Evolutionary conservation across 2,329 filamentous ascomycete species (phyloP).

Genomic region (Colletotrichum eremochloae): DNA sequence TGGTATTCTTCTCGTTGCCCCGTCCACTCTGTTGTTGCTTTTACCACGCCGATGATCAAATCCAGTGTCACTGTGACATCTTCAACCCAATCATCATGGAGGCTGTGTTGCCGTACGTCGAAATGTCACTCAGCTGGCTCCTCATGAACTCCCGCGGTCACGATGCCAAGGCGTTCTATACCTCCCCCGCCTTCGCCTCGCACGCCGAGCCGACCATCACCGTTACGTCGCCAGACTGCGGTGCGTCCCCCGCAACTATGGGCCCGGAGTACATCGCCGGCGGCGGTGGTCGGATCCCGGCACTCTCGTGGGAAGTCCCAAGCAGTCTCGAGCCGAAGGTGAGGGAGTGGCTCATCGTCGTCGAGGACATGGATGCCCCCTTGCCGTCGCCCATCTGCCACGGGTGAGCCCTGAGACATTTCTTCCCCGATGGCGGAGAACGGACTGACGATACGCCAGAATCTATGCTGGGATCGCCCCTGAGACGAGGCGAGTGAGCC

Average conservation of each 20-base stretch:
- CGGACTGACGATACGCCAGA: conserved; percentile 3
- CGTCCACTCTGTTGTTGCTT: background rate
- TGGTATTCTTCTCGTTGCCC: background rate
- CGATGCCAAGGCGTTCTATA: conserved; percentile 56
- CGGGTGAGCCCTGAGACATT: conserved; percentile 50
- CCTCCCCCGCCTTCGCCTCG: conserved; percentile 51
- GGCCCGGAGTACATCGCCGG: conserved; percentile 54
- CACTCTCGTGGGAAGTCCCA: conserved; percentile 55
- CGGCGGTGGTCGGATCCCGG: conserved; percentile 56
- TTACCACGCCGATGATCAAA: too few relatives aligned
- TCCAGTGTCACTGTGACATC: background rate
- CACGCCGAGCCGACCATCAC: conserved; percentile 53
- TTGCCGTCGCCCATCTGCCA: conserved; percentile 60
- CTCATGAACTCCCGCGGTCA: conserved; percentile 53
- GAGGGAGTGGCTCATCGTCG: conserved; percentile 61
- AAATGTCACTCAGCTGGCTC: conserved; percentile 55
- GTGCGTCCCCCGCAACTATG: conserved; percentile 53
- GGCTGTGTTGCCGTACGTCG: conserved; percentile 46
- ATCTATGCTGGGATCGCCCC: conserved; percentile 58
- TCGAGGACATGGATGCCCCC: conserved; percentile 62
- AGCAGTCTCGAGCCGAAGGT: conserved; percentile 47
- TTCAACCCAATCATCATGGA: conserved; percentile 40
- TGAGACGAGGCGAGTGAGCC: conserved; percentile 50
- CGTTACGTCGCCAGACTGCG: conserved; percentile 57
- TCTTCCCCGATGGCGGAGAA: background rate